Evolutionary conservation across 2,329 filamentous ascomycete species (phyloP).

Genomic region (Paramyrothecium sp.): DNA sequence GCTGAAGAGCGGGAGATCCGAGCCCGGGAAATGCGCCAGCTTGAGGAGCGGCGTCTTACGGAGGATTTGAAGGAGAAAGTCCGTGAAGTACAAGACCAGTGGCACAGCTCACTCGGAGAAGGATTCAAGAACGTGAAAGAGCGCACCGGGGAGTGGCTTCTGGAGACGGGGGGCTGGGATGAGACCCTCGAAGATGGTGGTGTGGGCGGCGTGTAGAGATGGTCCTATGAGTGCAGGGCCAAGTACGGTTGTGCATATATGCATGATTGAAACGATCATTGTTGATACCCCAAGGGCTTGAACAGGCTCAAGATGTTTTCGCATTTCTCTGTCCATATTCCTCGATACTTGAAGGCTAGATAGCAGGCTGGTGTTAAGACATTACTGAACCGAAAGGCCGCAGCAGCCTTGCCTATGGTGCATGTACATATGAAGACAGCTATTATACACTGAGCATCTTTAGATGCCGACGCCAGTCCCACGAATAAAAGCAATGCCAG

Average conservation of each 20-base stretch:
- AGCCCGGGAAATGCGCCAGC: slow-evolving; percentile 56
- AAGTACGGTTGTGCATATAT: slow-evolving; percentile 4
- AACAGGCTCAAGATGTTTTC: background rate
- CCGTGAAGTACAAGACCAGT: slow-evolving; percentile 84
- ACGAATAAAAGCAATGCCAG: too few relatives aligned
- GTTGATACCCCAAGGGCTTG: background rate
- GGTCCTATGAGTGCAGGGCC: slow-evolving; percentile 1
- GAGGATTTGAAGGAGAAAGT: slow-evolving; percentile 93
- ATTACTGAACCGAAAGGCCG: too few relatives aligned
- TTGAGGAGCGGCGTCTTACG: slow-evolving; percentile 71
- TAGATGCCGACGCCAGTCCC: too few relatives aligned
- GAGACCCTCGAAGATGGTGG: slow-evolving; percentile 65
- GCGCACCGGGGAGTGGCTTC: slow-evolving; percentile 69
- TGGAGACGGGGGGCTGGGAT: slow-evolving; percentile 84
- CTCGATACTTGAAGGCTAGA: too few relatives aligned
- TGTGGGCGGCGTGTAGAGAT: slow-evolving; percentile 41
- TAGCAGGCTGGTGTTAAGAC: too few relatives aligned
- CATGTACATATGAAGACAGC: too few relatives aligned
- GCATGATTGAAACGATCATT: background rate
- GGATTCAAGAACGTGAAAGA: slow-evolving; percentile 72
- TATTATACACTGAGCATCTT: too few relatives aligned
- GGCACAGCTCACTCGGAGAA: slow-evolving; percentile 82
- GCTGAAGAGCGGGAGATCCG: slow-evolving; percentile 33
- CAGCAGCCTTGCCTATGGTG: too few relatives aligned
- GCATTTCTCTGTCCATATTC: background rate